Conservation (phyloP, 2,329 filamentous ascomycete species). For the Thielaviopsis euricoi region DNA sequence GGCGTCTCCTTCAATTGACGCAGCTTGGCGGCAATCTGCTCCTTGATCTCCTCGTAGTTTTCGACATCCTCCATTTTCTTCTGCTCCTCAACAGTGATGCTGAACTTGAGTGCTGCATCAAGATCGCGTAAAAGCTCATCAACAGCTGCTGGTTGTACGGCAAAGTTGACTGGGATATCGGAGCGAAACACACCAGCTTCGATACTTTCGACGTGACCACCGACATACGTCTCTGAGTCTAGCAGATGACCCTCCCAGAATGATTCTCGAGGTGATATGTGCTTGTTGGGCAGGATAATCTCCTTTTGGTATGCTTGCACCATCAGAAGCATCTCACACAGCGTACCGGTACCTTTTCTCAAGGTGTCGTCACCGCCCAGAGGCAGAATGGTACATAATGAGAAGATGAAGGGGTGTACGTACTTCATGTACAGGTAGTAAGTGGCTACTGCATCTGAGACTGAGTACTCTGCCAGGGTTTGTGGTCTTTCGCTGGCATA, state of each 20-base stretch:
- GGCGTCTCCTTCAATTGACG: conserved; percentile 63
- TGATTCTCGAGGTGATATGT: conserved; percentile 73
- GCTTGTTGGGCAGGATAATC: conserved; percentile 92
- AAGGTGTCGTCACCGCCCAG: conserved; percentile 83
- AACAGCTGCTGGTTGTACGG: conserved; percentile 72
- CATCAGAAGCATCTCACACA: conserved; percentile 99
- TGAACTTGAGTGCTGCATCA: conserved; percentile 78
- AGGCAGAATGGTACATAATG: conserved; percentile 88
- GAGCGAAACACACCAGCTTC: conserved; percentile 93
- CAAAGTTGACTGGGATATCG: conserved; percentile 89
- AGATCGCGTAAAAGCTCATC: conserved; percentile 78
- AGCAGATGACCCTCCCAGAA: conserved; percentile 96
- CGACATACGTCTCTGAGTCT: conserved; percentile 95
- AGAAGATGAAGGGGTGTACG: conserved; percentile 99
- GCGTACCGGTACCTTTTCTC: conserved; percentile 87
- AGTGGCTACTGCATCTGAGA: conserved; percentile 95
- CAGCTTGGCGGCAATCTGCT: conserved; percentile 59
- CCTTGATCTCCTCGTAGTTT: conserved; percentile 73
- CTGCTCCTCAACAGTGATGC: conserved; percentile 68
- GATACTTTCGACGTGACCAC: conserved; percentile 97
- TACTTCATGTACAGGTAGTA: conserved; percentile 99
- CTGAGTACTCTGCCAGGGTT: conserved; percentile 90
- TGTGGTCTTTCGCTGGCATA: conserved; percentile 82
- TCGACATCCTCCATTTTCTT: conserved; percentile 63
- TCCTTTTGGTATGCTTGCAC: conserved; percentile 87